phyloP scores from a whole-genome alignment of 2,329 filamentous ascomycete genomes.

The Sporothrix pseudoabietina region DNA sequence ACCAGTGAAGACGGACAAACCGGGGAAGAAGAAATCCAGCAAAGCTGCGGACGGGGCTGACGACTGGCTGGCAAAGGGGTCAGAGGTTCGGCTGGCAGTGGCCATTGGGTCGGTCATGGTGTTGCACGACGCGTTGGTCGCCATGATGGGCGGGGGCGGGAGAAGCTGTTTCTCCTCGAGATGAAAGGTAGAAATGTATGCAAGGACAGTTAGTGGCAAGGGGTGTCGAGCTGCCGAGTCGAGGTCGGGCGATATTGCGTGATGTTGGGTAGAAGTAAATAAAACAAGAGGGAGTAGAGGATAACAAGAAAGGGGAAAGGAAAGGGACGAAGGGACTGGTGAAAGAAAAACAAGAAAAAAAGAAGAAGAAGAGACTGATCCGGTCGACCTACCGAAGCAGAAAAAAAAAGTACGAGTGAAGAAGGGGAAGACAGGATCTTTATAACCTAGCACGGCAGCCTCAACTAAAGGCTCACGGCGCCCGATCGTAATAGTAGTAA shows the following conservation, averaged over 20 bases:
- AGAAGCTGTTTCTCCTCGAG: neutral
- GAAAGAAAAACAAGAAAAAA: neutral
- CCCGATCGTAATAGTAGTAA: neutral
- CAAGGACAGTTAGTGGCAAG: neutral
- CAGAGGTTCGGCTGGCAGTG: constrained; percentile 24
- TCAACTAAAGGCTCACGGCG: constrained; percentile 2
- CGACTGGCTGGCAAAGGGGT: constrained; percentile 19
- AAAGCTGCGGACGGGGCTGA: constrained; percentile 39
- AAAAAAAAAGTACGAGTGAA: neutral
- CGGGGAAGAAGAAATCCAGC: constrained; percentile 66
- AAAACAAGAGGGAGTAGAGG: neutral
- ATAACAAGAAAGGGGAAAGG: neutral
- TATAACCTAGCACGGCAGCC: constrained; percentile 2
- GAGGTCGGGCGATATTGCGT: too few species aligned
- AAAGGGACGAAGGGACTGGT: neutral
- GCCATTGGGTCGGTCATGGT: constrained; percentile 4
- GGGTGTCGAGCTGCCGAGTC: neutral
- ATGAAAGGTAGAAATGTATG: neutral
- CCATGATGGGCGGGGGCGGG: constrained; percentile 9
- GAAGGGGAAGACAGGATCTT: neutral
- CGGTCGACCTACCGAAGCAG: neutral
- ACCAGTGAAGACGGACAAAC: constrained; percentile 61
- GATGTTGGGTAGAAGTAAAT: neutral
- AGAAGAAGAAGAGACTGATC: neutral
- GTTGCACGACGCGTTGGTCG: constrained; percentile 1